Conservation (phyloP, 345 rosid genomes). For the Syzygium aqueum region DNA sequence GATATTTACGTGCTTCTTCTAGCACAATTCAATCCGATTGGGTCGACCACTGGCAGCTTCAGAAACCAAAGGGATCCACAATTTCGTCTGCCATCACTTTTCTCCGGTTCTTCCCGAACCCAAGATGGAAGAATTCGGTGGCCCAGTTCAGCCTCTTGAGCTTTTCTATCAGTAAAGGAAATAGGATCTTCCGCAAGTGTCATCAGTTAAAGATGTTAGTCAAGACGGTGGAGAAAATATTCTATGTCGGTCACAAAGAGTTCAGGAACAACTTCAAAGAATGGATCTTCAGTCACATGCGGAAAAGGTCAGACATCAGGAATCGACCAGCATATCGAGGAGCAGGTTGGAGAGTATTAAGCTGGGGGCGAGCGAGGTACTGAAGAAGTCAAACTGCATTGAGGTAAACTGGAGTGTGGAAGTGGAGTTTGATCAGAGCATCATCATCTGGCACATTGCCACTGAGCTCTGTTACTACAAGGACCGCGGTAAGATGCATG, state of each 20-base stretch:
- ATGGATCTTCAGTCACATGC: not conserved
- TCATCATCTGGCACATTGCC: not conserved
- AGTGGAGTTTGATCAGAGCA: not conserved
- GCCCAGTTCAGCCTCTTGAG: not conserved
- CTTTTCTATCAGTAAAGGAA: not conserved
- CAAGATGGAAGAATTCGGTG: not conserved
- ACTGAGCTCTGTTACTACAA: not conserved
- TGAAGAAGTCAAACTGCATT: accelerated
- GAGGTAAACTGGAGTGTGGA: accelerated
- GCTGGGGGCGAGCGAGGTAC: accelerated
- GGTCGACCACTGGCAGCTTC: not conserved
- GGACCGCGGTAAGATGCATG: not conserved
- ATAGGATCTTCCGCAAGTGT: not conserved
- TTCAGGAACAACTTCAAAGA: not conserved
- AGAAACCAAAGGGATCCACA: not conserved
- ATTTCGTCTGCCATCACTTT: not conserved
- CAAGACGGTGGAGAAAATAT: not conserved
- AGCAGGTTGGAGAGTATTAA: not conserved
- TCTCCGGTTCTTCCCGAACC: not conserved
- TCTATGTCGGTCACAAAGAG: not conserved
- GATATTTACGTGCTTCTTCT: not conserved
- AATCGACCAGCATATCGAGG: accelerated
- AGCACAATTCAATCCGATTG: not conserved
- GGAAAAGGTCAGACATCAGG: accelerated
- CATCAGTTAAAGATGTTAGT: not conserved